These are phyloP conservation scores for Euphorbia lathyris DNA, from an alignment of 345 rosid genomes.

Conservation along the genomic window DNA sequence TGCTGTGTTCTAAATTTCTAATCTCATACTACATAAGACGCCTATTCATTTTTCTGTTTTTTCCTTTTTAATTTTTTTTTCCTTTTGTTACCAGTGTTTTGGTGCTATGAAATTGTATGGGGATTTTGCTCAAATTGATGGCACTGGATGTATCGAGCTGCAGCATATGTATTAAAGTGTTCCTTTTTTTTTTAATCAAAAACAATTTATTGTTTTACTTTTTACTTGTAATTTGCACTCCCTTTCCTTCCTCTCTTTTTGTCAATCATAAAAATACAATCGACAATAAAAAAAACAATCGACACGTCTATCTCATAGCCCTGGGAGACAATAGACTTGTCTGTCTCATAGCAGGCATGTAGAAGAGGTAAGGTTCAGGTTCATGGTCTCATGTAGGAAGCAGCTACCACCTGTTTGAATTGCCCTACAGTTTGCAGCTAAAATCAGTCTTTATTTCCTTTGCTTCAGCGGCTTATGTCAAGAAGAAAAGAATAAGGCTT, in stretches of 20 bases:
- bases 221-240: background rate
- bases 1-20: constrained; percentile 15
- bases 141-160: constrained; percentile 14
- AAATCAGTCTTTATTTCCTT: no score
- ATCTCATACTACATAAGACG: constrained; percentile 25
- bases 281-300: no score
- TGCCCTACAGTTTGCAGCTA: constrained; percentile 13
- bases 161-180: constrained; percentile 12
- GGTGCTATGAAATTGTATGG: constrained; percentile 16
- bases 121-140: constrained; percentile 24
- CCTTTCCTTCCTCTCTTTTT: background rate
- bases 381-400: constrained; percentile 7
- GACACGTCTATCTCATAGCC: no score
- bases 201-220: background rate
- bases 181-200: background rate
- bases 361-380: constrained; percentile 24
- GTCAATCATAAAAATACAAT: no score
- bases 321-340: no score
- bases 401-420: constrained; percentile 25
- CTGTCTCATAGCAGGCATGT: constrained; percentile 11
- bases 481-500: no score
- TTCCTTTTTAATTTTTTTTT: background rate
- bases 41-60: constrained; percentile 20
- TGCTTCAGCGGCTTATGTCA: no score
- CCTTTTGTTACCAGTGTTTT: constrained; percentile 2